Evolutionary conservation across 2,329 filamentous ascomycete genomes (phyloP).

Genomic region (Elsinoe australis): DNA sequence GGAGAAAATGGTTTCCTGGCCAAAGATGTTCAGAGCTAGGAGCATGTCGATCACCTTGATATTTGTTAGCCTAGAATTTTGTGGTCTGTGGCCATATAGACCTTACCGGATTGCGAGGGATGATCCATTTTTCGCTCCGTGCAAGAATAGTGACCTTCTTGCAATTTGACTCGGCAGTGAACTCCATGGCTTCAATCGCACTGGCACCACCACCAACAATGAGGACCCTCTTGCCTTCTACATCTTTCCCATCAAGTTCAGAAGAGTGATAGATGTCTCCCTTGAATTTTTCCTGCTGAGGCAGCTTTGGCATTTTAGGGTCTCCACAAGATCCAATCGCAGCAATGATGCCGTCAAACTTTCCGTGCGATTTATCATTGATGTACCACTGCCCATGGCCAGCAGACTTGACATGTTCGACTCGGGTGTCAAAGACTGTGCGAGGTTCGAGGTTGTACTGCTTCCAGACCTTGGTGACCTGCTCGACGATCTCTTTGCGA

Average conservation of each 20-base stretch:
- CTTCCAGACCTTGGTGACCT: slow-evolving; percentile 67
- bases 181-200: slow-evolving; percentile 76
- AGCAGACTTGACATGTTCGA: slow-evolving; percentile 63
- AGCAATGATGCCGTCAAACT: slow-evolving; percentile 70
- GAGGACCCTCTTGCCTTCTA: slow-evolving; percentile 65
- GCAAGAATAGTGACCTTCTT: slow-evolving; percentile 64
- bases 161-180: slow-evolving; percentile 60
- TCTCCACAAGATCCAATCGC: slow-evolving; percentile 76
- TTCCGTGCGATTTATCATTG: slow-evolving; percentile 61
- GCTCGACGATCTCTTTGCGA: slow-evolving; percentile 64
- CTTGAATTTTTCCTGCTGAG: slow-evolving; percentile 63
- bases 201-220: slow-evolving; percentile 74
- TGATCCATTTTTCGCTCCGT: slow-evolving; percentile 73
- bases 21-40: slow-evolving; percentile 70
- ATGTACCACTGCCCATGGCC: slow-evolving; percentile 65
- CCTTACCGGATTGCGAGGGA: slow-evolving; percentile 68
- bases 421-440: slow-evolving; percentile 63
- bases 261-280: slow-evolving; percentile 70
- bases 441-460: slow-evolving; percentile 62
- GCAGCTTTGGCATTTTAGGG: slow-evolving; percentile 62
- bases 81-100: no score
- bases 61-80: no score
- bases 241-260: slow-evolving; percentile 62
- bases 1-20: slow-evolving; percentile 65
- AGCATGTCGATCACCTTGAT: slow-evolving; percentile 69